Evolutionary conservation across 495 filamentous ascomycete species (phyloP).

Genomic region (Aspergillus carlsbadensis): DNA sequence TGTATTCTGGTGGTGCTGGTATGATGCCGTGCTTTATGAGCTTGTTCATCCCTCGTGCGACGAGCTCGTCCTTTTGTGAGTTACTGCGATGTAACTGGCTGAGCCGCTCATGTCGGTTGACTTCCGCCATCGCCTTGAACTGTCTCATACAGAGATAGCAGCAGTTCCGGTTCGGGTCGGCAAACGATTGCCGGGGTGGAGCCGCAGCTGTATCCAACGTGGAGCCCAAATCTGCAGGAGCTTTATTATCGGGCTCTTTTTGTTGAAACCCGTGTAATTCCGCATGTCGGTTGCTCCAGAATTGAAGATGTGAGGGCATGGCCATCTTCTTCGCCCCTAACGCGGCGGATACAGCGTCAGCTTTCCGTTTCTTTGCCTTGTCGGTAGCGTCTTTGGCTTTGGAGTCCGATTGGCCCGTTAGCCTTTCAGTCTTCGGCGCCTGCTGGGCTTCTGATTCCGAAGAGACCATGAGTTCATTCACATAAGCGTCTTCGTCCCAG

Average conservation of each 20-base stretch:
- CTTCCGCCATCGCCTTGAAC: conserved; percentile 66
- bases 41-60: conserved; percentile 58
- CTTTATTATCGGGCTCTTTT: conserved; percentile 33
- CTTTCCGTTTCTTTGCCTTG: conserved; percentile 74
- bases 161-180: conserved; percentile 66
- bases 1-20: conserved; percentile 53
- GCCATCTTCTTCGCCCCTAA: conserved; percentile 49
- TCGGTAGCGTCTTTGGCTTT: conserved; percentile 50
- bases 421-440: conserved; percentile 29
- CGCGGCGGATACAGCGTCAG: conserved; percentile 39
- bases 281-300: conserved; percentile 84
- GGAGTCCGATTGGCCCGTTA: conserved; percentile 38
- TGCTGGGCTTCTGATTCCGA: conserved; percentile 35
- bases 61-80: conserved; percentile 57
- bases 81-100: conserved; percentile 74
- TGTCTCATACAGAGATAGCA: conserved; percentile 76
- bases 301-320: conserved; percentile 70
- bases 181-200: conserved; percentile 59
- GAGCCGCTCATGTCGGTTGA: conserved; percentile 74
- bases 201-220: conserved; percentile 16
- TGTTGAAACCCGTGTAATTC: conserved; percentile 68
- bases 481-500: conserved; percentile 81
- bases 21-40: conserved; percentile 52
- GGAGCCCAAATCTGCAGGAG: conserved; percentile 17
- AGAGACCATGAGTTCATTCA: conserved; percentile 63